Conservation (phyloP, 805 yeast species). For the Gaillardinia entomophila region DNA sequence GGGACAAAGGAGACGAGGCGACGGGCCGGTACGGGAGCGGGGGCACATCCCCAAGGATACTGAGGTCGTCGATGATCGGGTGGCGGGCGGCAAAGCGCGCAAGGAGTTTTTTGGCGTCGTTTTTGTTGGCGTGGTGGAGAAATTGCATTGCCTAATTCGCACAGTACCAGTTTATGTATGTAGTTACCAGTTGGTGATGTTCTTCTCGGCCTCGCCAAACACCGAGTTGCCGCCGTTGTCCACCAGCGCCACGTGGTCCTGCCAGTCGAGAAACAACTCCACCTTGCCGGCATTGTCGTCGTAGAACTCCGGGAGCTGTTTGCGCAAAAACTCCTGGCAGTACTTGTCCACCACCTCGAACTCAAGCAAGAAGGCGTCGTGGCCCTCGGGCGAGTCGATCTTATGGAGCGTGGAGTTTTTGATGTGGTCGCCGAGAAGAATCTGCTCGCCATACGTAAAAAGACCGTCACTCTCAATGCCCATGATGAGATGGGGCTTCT, state of each 20-base stretch:
- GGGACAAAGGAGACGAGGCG: too few relatives aligned
- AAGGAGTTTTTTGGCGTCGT: too few relatives aligned
- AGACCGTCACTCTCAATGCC: slow-evolving; percentile 92
- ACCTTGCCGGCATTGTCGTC: slow-evolving; percentile 29
- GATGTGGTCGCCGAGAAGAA: slow-evolving; percentile 67
- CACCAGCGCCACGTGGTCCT: slow-evolving; percentile 26
- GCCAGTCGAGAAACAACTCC: slow-evolving; percentile 41
- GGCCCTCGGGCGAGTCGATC: slow-evolving; percentile 92
- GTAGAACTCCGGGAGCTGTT: slow-evolving; percentile 55
- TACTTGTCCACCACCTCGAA: slow-evolving; percentile 74
- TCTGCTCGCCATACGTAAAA: slow-evolving; percentile 89
- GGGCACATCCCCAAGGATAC: too few relatives aligned
- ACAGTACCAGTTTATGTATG: too few relatives aligned
- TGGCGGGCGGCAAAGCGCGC: too few relatives aligned
- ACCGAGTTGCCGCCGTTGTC: slow-evolving; percentile 54
- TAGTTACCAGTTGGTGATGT: slow-evolving; percentile 91
- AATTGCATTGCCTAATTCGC: too few relatives aligned
- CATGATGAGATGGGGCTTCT: slow-evolving; percentile 75
- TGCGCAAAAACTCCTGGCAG: slow-evolving; percentile 59
- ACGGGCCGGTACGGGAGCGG: too few relatives aligned
- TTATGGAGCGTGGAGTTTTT: slow-evolving; percentile 64
- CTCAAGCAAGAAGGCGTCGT: slow-evolving; percentile 92
- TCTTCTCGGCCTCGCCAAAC: slow-evolving; percentile 88
- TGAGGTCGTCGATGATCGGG: too few relatives aligned
- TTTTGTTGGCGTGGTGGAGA: too few relatives aligned